Conservation (phyloP, 768 basidiomycete species). For the Tylopilus plumbeoviolaceoides region DNA sequence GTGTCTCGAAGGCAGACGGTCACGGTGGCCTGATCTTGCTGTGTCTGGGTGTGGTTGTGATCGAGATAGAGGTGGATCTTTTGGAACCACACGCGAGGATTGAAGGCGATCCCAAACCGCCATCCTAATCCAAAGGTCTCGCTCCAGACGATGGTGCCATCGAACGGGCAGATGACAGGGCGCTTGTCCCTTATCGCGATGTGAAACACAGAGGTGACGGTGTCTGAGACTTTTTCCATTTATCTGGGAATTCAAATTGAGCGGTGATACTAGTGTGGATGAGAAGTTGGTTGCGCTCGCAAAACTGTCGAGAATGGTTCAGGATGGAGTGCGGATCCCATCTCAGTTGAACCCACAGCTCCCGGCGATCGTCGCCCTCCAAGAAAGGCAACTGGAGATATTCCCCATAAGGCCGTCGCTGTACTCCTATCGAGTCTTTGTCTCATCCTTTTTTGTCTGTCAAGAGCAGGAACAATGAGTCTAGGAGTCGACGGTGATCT, state of each 20-base stretch:
- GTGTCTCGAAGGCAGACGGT: constrained; percentile 9
- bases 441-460: not conserved
- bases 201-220: constrained; percentile 22
- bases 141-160: constrained; percentile 18
- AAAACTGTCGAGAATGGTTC: too few species aligned
- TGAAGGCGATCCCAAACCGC: constrained; percentile 26
- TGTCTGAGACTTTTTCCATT: constrained; percentile 27
- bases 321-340: too few species aligned
- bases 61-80: constrained; percentile 26
- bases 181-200: constrained; percentile 19
- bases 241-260: not conserved
- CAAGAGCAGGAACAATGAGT: not conserved
- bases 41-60: constrained; percentile 21
- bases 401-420: not conserved
- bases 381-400: constrained; percentile 2
- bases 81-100: constrained; percentile 18
- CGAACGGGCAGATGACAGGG: constrained; percentile 14
- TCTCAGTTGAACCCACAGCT: not conserved
- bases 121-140: constrained; percentile 27
- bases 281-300: too few species aligned
- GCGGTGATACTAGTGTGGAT: too few species aligned
- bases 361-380: constrained; percentile 2
- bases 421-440: not conserved
- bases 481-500: not conserved
- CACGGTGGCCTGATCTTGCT: constrained; percentile 17